Conservation (phyloP, 371 early-diverging fungal genomes). For the Syncephalastrum racemosum region DNA sequence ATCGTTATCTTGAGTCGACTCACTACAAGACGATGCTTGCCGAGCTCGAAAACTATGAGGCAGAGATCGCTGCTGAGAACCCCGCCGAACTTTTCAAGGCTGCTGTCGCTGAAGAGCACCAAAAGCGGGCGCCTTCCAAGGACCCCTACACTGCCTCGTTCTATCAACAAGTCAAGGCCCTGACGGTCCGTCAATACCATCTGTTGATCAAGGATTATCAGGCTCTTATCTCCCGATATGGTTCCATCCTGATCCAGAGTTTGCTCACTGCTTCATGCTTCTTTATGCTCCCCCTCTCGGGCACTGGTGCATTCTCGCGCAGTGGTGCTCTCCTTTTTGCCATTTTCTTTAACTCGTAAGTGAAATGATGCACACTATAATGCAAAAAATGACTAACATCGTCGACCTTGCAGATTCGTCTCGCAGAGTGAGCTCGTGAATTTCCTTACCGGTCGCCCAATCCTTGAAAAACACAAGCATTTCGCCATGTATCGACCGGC, state of each 20-base stretch:
- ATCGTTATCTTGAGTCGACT: conserved; percentile 31
- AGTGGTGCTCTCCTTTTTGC: conserved; percentile 65
- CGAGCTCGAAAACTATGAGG: conserved; percentile 36
- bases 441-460: conserved; percentile 55
- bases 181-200: conserved; percentile 57
- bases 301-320: conserved; percentile 65
- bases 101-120: conserved; percentile 49
- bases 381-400: too few relatives aligned
- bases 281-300: conserved; percentile 49
- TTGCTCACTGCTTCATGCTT: conserved; percentile 69
- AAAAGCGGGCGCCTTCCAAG: conserved; percentile 49
- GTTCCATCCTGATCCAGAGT: conserved; percentile 60
- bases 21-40: conserved; percentile 28
- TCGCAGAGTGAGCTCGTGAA: conserved; percentile 52
- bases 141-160: conserved; percentile 60
- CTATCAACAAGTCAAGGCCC: conserved; percentile 53
- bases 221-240: conserved; percentile 51
- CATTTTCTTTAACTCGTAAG: conserved; percentile 47
- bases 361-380: too few relatives aligned
- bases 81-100: conserved; percentile 49
- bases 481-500: conserved; percentile 67
- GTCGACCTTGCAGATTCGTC: conserved; percentile 22
- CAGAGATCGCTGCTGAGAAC: conserved; percentile 21
- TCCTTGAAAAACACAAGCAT: conserved; percentile 68
- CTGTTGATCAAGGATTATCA: conserved; percentile 44